Evolutionary conservation across 257 asterid species (phyloP), one percentile per base, ranked within the genome.

Genomic region (Scutellaria barbata): DNA sequence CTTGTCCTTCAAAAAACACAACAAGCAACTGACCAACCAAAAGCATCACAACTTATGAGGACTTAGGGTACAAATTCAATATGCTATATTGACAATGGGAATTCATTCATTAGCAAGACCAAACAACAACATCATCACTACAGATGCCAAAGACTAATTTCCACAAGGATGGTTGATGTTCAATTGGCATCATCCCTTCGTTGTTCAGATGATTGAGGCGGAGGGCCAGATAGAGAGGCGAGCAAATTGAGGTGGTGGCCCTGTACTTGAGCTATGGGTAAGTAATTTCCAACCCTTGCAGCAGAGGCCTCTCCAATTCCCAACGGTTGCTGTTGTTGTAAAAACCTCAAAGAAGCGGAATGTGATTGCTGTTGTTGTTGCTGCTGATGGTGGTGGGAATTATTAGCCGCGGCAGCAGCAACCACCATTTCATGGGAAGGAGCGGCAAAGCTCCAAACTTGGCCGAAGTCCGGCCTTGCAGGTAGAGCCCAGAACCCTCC

Each of bases 401-500:
- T 77, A 20, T 72, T 56, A 2, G 79, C 54, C 0, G 35, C 35
- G 5, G 35, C 35, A 30, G 79, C 74, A 1, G 81, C 80, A 57
- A 75, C 90, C 76, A 83, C 84, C 90, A 91, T 85, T 62, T 89
- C 96, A 17, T 83, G 81, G 0, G 87, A 81, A 11, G 87, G 87
- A 9, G 92, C 87, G 4, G 94, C 95, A 37, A 94, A 94, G 85
- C 99, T 94, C 98, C 98, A 94, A 13, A 94, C 85, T 74, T 89
- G 98, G 30, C 96, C 96, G 39, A 87, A 91, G 71, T 94, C 98
- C 1, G 96, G 80, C 74, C 97, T 74, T 35, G 84, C 86, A 2
- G 98, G 96, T 4, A 94, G 61, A 46, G 98, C 96, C 96, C 99
- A 94, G 79, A 94, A 94, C 3, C 98, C 96, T 14, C 93, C 95